A percentile compares a stretch with the other conserved stretches of the same genome.
Evolutionary conservation across 257 asterid genomes (phyloP).

Genomic region (Forsythia viridissima): DNA sequence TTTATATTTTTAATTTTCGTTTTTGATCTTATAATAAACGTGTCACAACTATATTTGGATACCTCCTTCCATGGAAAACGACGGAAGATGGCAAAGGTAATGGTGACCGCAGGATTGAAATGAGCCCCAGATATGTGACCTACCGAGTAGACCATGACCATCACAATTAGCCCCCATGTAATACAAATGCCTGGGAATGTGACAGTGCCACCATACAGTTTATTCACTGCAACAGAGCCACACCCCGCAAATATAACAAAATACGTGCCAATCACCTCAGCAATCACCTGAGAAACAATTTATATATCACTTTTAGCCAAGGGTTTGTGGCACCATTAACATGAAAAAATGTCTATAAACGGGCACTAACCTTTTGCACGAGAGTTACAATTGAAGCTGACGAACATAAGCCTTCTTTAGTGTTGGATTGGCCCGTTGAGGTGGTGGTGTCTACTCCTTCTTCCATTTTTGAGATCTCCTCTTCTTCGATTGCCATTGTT

Average conservation of each 20-base stretch:
- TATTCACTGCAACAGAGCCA: slow-evolving; percentile 64
- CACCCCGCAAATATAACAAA: slow-evolving; percentile 74
- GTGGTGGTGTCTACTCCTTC: slow-evolving; percentile 28
- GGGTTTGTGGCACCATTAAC: no score
- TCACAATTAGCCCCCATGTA: slow-evolving; percentile 79
- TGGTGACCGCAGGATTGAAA: slow-evolving; percentile 78
- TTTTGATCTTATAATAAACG: no score
- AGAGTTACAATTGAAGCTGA: slow-evolving; percentile 27
- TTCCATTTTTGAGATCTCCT: slow-evolving; percentile 46
- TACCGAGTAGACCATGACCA: slow-evolving; percentile 67
- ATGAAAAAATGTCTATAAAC: no score
- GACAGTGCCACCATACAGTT: slow-evolving; percentile 45
- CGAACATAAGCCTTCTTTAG: slow-evolving; percentile 17
- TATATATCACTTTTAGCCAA: no score
- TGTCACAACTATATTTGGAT: no score
- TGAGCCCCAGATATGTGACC: slow-evolving; percentile 93
- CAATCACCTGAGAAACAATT: slow-evolving; percentile 40
- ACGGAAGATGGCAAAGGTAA: slow-evolving; percentile 51
- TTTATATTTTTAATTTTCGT: no score
- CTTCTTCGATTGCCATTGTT: slow-evolving; percentile 22
- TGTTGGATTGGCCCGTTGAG: slow-evolving; percentile 7
- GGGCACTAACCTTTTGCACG: slow-evolving; percentile 43
- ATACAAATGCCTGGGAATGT: slow-evolving; percentile 72
- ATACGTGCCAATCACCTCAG: slow-evolving; percentile 68
- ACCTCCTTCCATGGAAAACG: slow-evolving; percentile 74